These are phyloP conservation scores for Babesia divergens DNA, from an alignment of 169 alveolate genomes.

Conservation along the genomic window DNA sequence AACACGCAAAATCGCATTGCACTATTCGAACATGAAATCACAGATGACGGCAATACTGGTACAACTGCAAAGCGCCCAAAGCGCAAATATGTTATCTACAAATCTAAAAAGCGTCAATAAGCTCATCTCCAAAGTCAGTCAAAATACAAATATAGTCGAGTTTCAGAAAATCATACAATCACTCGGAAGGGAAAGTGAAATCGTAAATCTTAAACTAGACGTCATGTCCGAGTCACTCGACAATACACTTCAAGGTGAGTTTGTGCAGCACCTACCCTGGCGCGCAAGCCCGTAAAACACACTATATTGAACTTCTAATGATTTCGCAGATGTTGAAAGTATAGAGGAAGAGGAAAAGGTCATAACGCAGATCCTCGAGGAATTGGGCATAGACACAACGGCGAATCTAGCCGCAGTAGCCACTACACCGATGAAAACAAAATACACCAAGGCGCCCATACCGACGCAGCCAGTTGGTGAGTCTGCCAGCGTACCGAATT, in stretches of 20 bases:
- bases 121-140: constrained; percentile 35
- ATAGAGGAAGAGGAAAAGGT: constrained; percentile 46
- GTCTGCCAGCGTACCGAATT: not conserved
- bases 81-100: constrained; percentile 36
- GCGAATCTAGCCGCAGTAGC: constrained; percentile 14
- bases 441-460: not conserved
- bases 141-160: constrained; percentile 35
- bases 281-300: not conserved
- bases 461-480: not conserved
- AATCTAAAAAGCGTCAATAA: constrained; percentile 48
- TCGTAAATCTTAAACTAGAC: constrained; percentile 48
- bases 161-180: constrained; percentile 41
- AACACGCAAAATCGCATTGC: constrained; percentile 30
- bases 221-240: constrained; percentile 57
- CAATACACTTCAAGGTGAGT: constrained; percentile 6
- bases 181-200: constrained; percentile 27
- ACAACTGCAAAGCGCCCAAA: constrained; percentile 48
- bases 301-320: not conserved
- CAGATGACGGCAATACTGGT: constrained; percentile 38
- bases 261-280: not conserved
- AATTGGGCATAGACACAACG: constrained; percentile 44
- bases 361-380: constrained; percentile 48
- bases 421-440: not conserved
- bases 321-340: constrained; percentile 33
- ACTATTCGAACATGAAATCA: constrained; percentile 39